These are phyloP conservation scores for Camillea tinctor DNA, from an alignment of 2,329 filamentous ascomycete species.

Conservation along the genomic window DNA sequence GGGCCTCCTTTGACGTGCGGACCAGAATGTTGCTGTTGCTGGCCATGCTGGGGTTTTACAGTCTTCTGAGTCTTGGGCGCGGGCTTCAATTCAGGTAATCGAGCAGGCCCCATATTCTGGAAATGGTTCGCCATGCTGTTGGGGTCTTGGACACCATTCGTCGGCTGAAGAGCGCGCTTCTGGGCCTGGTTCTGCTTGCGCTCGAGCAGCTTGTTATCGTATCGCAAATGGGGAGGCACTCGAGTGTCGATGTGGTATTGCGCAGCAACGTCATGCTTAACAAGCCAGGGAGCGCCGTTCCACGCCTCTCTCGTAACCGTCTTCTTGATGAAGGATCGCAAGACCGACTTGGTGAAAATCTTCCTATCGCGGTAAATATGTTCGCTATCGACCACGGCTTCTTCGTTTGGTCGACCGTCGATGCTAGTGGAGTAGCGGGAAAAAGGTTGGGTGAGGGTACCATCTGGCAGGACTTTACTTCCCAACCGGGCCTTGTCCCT, in stretches of 20 bases:
- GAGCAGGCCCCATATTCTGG: conserved; percentile 47
- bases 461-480: conserved; percentile 61
- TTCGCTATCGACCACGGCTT: conserved; percentile 75
- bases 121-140: conserved; percentile 36
- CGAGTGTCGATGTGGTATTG: conserved; percentile 85
- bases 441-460: conserved; percentile 67
- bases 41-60: conserved; percentile 49
- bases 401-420: conserved; percentile 64
- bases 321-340: conserved; percentile 92
- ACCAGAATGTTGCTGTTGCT: conserved; percentile 35
- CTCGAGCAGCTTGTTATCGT: conserved; percentile 76
- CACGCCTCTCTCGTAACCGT: conserved; percentile 89
- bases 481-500: conserved; percentile 83
- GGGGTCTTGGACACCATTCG: conserved; percentile 37
- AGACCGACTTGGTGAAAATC: conserved; percentile 89
- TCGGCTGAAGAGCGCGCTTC: conserved; percentile 53
- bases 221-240: conserved; percentile 76
- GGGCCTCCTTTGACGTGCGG: conserved; percentile 39
- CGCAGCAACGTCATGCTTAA: conserved; percentile 81
- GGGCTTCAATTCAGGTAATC: conserved; percentile 72
- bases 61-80: conserved; percentile 67
- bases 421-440: conserved; percentile 80
- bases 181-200: conserved; percentile 70
- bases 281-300: conserved; percentile 95
- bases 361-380: conserved; percentile 86